These are phyloP conservation scores for Plasmodium yoelii DNA, from an alignment of 169 alveolate genomes.

Conservation along the genomic window DNA sequence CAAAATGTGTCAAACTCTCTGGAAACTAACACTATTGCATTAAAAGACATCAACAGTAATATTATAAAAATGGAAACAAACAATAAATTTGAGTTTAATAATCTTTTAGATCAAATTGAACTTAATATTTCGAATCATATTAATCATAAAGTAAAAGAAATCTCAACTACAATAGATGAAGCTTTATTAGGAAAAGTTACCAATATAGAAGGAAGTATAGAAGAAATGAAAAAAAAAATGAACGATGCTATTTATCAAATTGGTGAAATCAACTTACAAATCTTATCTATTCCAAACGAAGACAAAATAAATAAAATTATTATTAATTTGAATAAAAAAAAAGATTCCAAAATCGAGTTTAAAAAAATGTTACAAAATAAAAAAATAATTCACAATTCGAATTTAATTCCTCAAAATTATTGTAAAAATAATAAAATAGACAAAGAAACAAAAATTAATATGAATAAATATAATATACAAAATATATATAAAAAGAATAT, in stretches of 20 bases:
- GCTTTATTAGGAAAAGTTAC: background rate
- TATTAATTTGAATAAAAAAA: too few relatives aligned
- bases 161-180: background rate
- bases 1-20: slow-evolving; percentile 1
- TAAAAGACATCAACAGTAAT: slow-evolving; percentile 20
- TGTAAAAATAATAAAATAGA: too few relatives aligned
- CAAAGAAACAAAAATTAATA: too few relatives aligned
- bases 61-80: background rate
- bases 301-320: too few relatives aligned
- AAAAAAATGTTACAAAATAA: too few relatives aligned
- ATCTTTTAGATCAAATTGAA: background rate
- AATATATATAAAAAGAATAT: too few relatives aligned
- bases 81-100: background rate
- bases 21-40: slow-evolving; percentile 5
- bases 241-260: background rate
- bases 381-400: too few relatives aligned
- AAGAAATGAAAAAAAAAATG: background rate
- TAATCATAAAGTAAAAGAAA: background rate
- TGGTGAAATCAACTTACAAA: background rate
- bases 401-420: too few relatives aligned
- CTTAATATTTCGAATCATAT: background rate
- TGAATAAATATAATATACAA: too few relatives aligned
- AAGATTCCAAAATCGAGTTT: too few relatives aligned
- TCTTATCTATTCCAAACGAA: too few relatives aligned
- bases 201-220: too few relatives aligned